These are phyloP conservation scores for Stephanodiscus minutulus DNA, from an alignment of 108 stramenopile species.

Conservation along the genomic window DNA sequence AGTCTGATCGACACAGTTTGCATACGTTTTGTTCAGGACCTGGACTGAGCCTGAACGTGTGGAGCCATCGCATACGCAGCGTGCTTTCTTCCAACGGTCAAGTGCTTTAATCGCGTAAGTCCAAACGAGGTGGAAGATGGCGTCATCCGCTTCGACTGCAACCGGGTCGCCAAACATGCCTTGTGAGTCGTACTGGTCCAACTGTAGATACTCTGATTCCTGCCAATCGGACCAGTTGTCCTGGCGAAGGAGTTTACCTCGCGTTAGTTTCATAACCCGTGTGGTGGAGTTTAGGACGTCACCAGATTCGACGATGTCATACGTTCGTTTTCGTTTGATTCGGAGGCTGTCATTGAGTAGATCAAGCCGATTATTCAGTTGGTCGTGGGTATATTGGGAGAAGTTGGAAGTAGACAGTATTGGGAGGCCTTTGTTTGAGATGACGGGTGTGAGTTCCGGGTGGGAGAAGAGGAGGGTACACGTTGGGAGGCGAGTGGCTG, in stretches of 20 bases:
- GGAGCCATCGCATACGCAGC: neutral
- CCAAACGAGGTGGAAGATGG: conserved; percentile 1
- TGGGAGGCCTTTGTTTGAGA: conserved; percentile 7
- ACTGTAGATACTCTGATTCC: neutral
- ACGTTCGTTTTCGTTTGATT: too few species aligned
- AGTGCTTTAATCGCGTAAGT: neutral
- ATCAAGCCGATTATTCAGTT: neutral
- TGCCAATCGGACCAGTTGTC: neutral
- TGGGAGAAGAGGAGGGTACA: neutral
- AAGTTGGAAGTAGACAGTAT: neutral
- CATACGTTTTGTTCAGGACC: conserved; percentile 12
- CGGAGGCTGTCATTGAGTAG: neutral
- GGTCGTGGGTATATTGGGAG: neutral
- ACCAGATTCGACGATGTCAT: neutral
- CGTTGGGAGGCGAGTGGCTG: neutral
- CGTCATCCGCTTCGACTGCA: neutral
- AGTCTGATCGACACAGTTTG: conserved; percentile 4
- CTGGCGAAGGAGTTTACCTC: neutral
- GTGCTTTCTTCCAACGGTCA: neutral
- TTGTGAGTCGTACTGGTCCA: neutral
- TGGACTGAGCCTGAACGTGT: neutral
- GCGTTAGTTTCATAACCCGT: neutral
- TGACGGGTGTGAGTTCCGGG: neutral
- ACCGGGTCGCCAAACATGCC: neutral
- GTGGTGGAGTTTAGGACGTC: neutral